Conservation (phyloP, 2,329 filamentous ascomycete genomes). For the Monosporascus ibericus region DNA sequence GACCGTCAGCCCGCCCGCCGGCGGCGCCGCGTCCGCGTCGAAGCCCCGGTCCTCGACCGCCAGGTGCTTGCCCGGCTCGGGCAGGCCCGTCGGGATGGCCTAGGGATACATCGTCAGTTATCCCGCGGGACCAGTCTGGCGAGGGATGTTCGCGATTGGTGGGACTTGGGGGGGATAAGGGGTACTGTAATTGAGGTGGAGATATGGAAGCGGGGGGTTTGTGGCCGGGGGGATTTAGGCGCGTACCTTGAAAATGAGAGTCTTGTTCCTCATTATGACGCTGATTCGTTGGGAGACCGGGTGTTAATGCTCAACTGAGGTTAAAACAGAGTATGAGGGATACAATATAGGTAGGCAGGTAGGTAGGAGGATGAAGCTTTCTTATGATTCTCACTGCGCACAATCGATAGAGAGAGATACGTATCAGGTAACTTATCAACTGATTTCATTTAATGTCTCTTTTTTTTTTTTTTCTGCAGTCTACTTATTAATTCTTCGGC, state of each 20-base stretch:
- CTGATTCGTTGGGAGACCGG: not conserved
- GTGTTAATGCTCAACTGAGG: too few species aligned
- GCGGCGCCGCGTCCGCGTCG: conserved; percentile 50
- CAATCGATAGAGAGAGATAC: too few species aligned
- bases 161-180: not conserved
- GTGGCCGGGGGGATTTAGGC: not conserved
- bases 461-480: not conserved
- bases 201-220: too few species aligned
- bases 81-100: conserved; percentile 50
- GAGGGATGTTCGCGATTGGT: not conserved
- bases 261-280: conserved; percentile 52
- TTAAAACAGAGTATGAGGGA: too few species aligned
- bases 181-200: not conserved
- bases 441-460: too few species aligned
- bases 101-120: conserved; percentile 19
- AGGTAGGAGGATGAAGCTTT: not conserved
- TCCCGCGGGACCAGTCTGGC: not conserved
- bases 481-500: not conserved
- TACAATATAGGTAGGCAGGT: too few species aligned
- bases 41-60: conserved; percentile 54
- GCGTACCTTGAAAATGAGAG: conserved; percentile 53
- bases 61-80: conserved; percentile 61
- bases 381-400: not conserved
- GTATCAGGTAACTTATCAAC: too few species aligned
- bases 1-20: conserved; percentile 54